Evolutionary conservation across 2,329 filamentous ascomycete species (phyloP).

Genomic region (Aspergillus unguis): DNA sequence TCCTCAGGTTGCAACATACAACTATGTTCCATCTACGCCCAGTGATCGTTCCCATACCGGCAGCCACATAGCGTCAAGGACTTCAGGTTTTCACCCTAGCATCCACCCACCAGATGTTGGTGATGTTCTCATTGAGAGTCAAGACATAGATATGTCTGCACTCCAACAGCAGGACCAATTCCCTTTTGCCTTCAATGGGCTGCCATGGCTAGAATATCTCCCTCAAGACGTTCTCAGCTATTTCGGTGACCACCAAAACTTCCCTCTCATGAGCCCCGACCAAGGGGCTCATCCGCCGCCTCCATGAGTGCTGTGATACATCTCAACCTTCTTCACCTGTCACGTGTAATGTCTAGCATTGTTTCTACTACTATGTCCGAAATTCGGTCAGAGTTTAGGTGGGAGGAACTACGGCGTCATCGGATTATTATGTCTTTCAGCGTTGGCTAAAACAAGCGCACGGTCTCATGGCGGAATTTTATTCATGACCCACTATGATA

Average conservation of each 20-base stretch:
- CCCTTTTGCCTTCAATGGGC: slow-evolving; percentile 47
- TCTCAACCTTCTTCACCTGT: slow-evolving; percentile 3
- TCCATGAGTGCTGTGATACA: slow-evolving; percentile 15
- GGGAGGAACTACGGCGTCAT: slow-evolving; percentile 10
- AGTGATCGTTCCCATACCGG: slow-evolving; percentile 16
- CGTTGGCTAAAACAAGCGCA: slow-evolving; percentile 13
- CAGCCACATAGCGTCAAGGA: slow-evolving; percentile 17
- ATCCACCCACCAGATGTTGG: slow-evolving; percentile 19
- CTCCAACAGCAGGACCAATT: slow-evolving; percentile 46
- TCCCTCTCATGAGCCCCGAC: slow-evolving; percentile 30
- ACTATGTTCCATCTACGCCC: slow-evolving; percentile 21
- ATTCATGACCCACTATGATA: neutral
- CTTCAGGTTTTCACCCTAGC: slow-evolving; percentile 18
- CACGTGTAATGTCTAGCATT: slow-evolving; percentile 13
- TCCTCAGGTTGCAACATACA: slow-evolving; percentile 20
- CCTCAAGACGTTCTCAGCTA: slow-evolving; percentile 63
- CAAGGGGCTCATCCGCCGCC: slow-evolving; percentile 23
- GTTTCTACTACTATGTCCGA: slow-evolving; percentile 1
- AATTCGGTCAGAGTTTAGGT: slow-evolving; percentile 4
- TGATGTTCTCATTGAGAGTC: slow-evolving; percentile 68
- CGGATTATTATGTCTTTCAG: slow-evolving; percentile 8
- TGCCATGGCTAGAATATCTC: slow-evolving; percentile 73
- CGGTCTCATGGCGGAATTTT: neutral
- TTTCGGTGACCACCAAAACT: slow-evolving; percentile 43
- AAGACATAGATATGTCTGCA: slow-evolving; percentile 71